Base-by-base conservation (phyloP, 306 rosid genomes). In the Fragaria iinumae region DNA sequence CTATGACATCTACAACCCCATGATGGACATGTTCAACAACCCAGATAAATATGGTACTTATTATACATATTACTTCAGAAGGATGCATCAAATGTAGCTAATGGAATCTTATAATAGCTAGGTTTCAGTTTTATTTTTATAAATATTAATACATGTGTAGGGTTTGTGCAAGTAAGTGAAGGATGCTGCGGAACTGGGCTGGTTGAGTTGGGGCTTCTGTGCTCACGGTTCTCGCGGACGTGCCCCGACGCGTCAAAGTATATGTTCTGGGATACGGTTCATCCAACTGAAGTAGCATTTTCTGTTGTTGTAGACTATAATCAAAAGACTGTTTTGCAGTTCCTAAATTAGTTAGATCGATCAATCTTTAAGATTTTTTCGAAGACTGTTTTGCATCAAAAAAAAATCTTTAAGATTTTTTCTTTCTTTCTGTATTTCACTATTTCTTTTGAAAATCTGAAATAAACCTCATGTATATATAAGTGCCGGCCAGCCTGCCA, bases 121-220 rank as follows among this genome's bases (percentile, higher is more conserved):
- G 57, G 57, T 18, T 18, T 52, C 8, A 52, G n/a, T 55, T 6
- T 55, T 8, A 12, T 4, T 9, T 25, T 5, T 2, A 11, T 16
- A 29, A 64, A 25, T n/a, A 21, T 12, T 29, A 25, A 1, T 62
- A 7, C 6, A 13, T 57, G 57, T 80, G 23, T 49, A 87, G 91
- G 90, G 3, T 80, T 87, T 71, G 21, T 1, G 7, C 38, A 56
- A 39, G 76, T 83, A 41, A 75, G 32, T 59, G 41, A 64, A 79
- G 88, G 86, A 79, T 89, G 90, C 67, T 87, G 89, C 71, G 93
- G 87, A 47, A 85, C 93, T 39, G 90, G 93, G 52, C 14, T 55
- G 8, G 2, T 82, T 38, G 89, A 85, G 81, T 7, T 73, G 59
- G 89, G 86, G 56, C 86, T 81, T 17, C 18, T 82, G 14, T 85